Evolutionary conservation across 2,329 filamentous ascomycete species (phyloP), one percentile per base, ranked within the genome.

Genomic region (Colletotrichum spinosum): DNA sequence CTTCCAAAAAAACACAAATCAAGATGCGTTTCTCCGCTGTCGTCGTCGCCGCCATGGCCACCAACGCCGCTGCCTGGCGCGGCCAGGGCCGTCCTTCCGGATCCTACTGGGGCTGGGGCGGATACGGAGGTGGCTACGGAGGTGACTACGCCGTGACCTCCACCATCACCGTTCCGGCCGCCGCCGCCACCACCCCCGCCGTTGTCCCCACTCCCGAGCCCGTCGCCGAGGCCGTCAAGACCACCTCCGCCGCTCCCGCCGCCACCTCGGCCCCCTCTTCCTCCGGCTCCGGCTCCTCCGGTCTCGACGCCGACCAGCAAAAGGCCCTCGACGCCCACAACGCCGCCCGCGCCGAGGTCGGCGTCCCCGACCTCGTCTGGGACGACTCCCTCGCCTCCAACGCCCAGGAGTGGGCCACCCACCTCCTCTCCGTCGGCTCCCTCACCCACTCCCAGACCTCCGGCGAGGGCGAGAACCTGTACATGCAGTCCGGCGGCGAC

Each of bases 321-420:
- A 58, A 58, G 37, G 65, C 65, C 42, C 52, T 67, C 41, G 61
- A 67, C 48, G 65, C 65, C 17, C 65, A 67, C 52, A 67, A 67
- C 61, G 49, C 56, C 13, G 65, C 65, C n/a, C 65, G 65, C 15
- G 39, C 52, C 49, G 65, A 67, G 7, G 61, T 67, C 38, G 61
- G 61, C 56, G 57, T 55, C 25, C 39, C 65, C 37, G 52, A 41
- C 17, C 65, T 67, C 48, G 56, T 52, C 50, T 74, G 73, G 73
- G 72, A 73, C 17, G 70, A 70, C 8, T 67, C 71, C 17, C 73
- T 73, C 55, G 70, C 72, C n/a, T 69, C 71, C 3, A 72, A 72
- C 55, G 72, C 72, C 7, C 65, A 71, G 51, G 61, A 65, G 37
- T 67, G 65, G 65, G 65, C 65, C 51, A 42, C 25, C 37, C 55